These are phyloP conservation scores for Eragrostis curvula DNA, from an alignment of 176 grass and related monocot species.

Conservation along the genomic window DNA sequence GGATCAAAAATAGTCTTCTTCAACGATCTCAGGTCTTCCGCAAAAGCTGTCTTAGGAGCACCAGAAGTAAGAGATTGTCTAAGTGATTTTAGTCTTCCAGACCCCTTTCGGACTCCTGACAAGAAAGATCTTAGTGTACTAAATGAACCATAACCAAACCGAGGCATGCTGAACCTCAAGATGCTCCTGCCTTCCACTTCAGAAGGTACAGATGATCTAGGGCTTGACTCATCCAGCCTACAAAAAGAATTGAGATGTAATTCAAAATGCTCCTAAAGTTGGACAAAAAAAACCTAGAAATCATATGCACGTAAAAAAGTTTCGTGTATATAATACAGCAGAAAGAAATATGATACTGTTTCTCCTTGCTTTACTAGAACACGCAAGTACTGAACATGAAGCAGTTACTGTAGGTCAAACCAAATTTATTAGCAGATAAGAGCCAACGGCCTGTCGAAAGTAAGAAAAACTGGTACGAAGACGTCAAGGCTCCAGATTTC, in stretches of 20 bases:
- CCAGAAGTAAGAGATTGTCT: constrained; percentile 51
- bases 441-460: not conserved
- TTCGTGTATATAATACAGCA: not conserved
- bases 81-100: constrained; percentile 51
- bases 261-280: not conserved
- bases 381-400: not conserved
- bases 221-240: constrained; percentile 87
- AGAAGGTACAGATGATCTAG: constrained; percentile 68
- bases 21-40: constrained; percentile 68
- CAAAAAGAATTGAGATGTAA: constrained; percentile 19
- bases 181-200: constrained; percentile 48
- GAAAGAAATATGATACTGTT: not conserved
- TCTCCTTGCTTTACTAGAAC: not conserved
- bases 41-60: constrained; percentile 64
- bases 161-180: constrained; percentile 45
- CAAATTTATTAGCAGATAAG: not conserved
- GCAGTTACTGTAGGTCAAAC: not conserved
- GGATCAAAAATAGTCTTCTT: constrained; percentile 81
- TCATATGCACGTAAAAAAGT: not conserved
- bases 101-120: constrained; percentile 50
- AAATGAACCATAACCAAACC: constrained; percentile 49
- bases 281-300: constrained; percentile 19
- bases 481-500: not conserved
- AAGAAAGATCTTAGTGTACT: constrained; percentile 46
- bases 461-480: not conserved